Conservation (phyloP, 352 stramenopile species). For the Phytophthora citricola region DNA sequence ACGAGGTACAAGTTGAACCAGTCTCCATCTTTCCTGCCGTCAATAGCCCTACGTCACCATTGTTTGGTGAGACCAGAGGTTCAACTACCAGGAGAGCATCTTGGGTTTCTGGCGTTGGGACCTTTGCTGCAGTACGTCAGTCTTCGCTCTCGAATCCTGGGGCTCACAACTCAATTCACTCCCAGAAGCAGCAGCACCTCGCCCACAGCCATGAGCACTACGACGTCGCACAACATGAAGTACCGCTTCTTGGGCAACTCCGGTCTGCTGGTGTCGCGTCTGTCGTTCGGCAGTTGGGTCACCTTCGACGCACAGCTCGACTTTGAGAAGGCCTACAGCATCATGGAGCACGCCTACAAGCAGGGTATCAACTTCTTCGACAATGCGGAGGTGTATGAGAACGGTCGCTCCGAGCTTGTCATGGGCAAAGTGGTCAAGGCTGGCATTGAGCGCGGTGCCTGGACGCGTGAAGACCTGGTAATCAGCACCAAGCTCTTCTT, state of each 20-base stretch:
- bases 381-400: constrained; percentile 64
- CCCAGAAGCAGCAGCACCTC: constrained; percentile 2
- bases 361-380: constrained; percentile 75
- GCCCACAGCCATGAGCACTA: constrained; percentile 14
- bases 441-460: constrained; percentile 49
- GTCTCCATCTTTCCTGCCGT: constrained; percentile 14
- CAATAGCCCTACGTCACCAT: constrained; percentile 20
- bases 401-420: constrained; percentile 56
- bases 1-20: constrained; percentile 42
- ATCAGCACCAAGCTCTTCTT: constrained; percentile 78
- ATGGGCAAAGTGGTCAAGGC: constrained; percentile 66
- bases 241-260: constrained; percentile 64
- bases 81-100: constrained; percentile 14
- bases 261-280: constrained; percentile 50
- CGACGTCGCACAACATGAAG: constrained; percentile 53
- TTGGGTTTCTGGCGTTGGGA: constrained; percentile 25
- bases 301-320: constrained; percentile 59
- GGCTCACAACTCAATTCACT: constrained; percentile 21
- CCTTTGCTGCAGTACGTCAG: constrained; percentile 15
- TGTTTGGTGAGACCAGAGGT: constrained; percentile 20
- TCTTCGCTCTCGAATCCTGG: background rate
- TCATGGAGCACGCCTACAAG: constrained; percentile 71
- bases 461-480: constrained; percentile 62
- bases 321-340: constrained; percentile 61
- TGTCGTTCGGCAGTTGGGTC: constrained; percentile 64